These are phyloP conservation scores for Neoascochyta sp. DNA, from an alignment of 2,329 filamentous ascomycete genomes.

Conservation along the genomic window DNA sequence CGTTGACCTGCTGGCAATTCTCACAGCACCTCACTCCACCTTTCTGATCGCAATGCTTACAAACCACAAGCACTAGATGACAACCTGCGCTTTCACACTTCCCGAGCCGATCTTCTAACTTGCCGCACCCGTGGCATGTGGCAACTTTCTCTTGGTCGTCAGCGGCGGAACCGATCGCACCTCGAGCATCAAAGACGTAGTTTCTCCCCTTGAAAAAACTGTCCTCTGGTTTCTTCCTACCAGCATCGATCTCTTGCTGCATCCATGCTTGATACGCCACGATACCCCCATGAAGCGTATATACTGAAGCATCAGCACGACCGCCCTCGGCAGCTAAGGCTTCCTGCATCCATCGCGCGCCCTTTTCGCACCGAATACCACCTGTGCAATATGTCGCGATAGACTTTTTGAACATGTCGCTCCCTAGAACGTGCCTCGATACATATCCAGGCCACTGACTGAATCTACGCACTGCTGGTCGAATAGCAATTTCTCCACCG, in stretches of 20 bases:
- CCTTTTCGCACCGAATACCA: slow-evolving; percentile 24
- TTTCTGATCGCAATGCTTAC: slow-evolving; percentile 11
- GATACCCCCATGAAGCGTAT: slow-evolving; percentile 20
- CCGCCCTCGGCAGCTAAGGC: slow-evolving; percentile 5
- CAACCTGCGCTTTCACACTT: slow-evolving; percentile 16
- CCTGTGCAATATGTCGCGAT: slow-evolving; percentile 25
- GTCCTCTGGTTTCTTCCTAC: slow-evolving; percentile 14
- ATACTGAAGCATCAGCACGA: slow-evolving; percentile 7
- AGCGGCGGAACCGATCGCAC: slow-evolving; percentile 10
- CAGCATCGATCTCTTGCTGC: slow-evolving; percentile 13
- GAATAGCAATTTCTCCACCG: slow-evolving; percentile 12
- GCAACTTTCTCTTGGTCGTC: slow-evolving; percentile 8
- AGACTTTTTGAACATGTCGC: slow-evolving; percentile 9
- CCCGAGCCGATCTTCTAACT: slow-evolving; percentile 11
- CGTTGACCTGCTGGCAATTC: slow-evolving; percentile 9
- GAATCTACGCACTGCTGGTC: slow-evolving; percentile 19
- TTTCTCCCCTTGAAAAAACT: slow-evolving; percentile 23
- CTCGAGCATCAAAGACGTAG: slow-evolving; percentile 24
- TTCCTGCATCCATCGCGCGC: slow-evolving; percentile 26
- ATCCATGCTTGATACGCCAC: slow-evolving; percentile 24
- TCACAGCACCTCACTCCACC: slow-evolving; percentile 14
- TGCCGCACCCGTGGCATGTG: slow-evolving; percentile 15
- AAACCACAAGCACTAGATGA: slow-evolving; percentile 21
- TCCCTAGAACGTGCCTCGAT: slow-evolving; percentile 13
- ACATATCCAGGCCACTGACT: slow-evolving; percentile 25